Conservation (phyloP, 164 flowering plant species). For the Nymphaea thermarum region DNA sequence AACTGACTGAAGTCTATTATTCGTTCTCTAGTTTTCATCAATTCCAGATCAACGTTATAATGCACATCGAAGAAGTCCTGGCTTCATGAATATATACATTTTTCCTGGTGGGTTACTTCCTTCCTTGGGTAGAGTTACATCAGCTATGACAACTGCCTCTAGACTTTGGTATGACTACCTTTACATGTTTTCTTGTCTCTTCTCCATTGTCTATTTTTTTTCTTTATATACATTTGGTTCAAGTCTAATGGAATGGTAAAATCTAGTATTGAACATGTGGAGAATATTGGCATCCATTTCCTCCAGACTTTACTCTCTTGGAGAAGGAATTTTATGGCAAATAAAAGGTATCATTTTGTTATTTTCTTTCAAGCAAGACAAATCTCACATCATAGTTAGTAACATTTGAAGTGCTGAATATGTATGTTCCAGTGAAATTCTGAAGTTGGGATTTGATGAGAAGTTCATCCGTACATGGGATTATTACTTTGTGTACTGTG, state of each 20-base stretch:
- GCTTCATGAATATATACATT: slow-evolving; percentile 84
- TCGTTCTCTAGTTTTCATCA: slow-evolving; percentile 73
- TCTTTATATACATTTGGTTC: background rate
- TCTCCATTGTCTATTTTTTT: too few species aligned
- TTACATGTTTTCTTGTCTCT: background rate
- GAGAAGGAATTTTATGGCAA: slow-evolving; percentile 64
- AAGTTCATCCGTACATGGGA: slow-evolving; percentile 94
- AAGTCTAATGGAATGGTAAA: background rate
- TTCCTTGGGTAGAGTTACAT: slow-evolving; percentile 57
- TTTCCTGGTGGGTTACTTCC: slow-evolving; percentile 90
- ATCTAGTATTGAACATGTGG: slow-evolving; percentile 84
- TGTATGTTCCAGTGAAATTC: slow-evolving; percentile 39
- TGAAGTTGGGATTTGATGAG: slow-evolving; percentile 59
- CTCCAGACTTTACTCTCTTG: slow-evolving; percentile 66
- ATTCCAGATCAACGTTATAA: slow-evolving; percentile 80
- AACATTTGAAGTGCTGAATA: background rate
- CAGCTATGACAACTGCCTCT: slow-evolving; percentile 89
- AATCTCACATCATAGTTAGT: background rate
- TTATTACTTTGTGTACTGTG: slow-evolving; percentile 79
- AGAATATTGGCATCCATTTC: slow-evolving; percentile 84
- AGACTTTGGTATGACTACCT: slow-evolving; percentile 17
- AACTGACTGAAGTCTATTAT: too few species aligned
- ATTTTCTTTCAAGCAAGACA: background rate
- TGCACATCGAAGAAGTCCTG: slow-evolving; percentile 76
- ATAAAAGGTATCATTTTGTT: slow-evolving; percentile 49